phyloP scores from a whole-genome alignment of 805 yeast species.

The Candida sanyiensis region DNA sequence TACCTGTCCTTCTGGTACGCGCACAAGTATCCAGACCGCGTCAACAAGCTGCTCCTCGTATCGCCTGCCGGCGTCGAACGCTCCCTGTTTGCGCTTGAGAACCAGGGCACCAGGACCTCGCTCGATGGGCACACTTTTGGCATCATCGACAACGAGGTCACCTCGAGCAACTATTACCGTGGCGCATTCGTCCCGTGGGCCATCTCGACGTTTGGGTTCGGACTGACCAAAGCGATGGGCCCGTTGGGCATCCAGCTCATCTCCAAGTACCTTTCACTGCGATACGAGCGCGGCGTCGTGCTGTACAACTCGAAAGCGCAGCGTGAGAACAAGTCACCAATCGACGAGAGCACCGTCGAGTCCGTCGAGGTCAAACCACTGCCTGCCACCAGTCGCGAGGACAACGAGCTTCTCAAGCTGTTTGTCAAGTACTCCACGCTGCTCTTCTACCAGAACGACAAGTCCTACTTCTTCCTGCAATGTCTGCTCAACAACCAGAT shows the following conservation, averaged over 20 bases:
- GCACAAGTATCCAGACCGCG: constrained; percentile 46
- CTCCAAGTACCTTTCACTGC: constrained; percentile 18
- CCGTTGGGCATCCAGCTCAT: constrained; percentile 36
- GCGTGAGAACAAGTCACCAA: neutral
- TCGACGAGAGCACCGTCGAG: constrained; percentile 9
- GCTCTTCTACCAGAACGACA: constrained; percentile 20
- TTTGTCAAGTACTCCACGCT: constrained; percentile 20
- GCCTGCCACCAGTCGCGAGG: constrained; percentile 17
- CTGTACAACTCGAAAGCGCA: constrained; percentile 8
- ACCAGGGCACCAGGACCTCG: constrained; percentile 8
- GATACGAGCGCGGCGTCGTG: constrained; percentile 12
- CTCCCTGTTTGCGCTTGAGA: constrained; percentile 48
- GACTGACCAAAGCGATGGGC: constrained; percentile 41
- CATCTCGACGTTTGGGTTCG: constrained; percentile 36
- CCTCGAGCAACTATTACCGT: constrained; percentile 24
- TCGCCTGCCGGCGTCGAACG: constrained; percentile 81
- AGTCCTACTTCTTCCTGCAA: constrained; percentile 16
- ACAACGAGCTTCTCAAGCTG: constrained; percentile 14
- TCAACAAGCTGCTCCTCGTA: constrained; percentile 51
- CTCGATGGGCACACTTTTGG: constrained; percentile 8
- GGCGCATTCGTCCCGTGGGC: constrained; percentile 27
- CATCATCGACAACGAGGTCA: constrained; percentile 14
- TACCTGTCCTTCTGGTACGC: constrained; percentile 64
- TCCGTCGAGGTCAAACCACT: constrained; percentile 25
- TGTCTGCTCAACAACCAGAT: constrained; percentile 27